Evolutionary conservation across 805 yeast genomes (phyloP).

Genomic region (Metschnikowia amazonensis): DNA sequence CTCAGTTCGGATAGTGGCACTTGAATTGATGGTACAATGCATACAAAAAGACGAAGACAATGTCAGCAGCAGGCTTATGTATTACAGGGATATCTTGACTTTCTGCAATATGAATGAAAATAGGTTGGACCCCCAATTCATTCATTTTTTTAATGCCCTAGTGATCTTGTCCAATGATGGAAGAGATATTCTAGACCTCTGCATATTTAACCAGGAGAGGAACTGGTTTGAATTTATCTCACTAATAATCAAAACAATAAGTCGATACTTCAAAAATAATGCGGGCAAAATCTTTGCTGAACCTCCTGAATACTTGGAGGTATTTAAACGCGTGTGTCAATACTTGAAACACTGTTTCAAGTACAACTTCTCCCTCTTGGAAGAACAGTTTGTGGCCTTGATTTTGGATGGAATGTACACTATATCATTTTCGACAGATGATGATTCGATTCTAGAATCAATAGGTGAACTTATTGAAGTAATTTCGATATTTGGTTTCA

Average conservation of each 20-base stretch:
- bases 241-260: slow-evolving; percentile 14
- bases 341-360: slow-evolving; percentile 45
- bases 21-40: slow-evolving; percentile 54
- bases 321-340: slow-evolving; percentile 21
- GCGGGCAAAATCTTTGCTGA: slow-evolving; percentile 1
- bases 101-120: slow-evolving; percentile 35
- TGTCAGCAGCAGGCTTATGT: slow-evolving; percentile 47
- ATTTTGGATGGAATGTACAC: slow-evolving; percentile 33
- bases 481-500: slow-evolving; percentile 41
- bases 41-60: slow-evolving; percentile 48
- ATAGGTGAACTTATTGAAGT: slow-evolving; percentile 43
- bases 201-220: slow-evolving; percentile 37
- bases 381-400: slow-evolving; percentile 29
- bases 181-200: slow-evolving; percentile 48
- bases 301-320: slow-evolving; percentile 13
- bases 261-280: slow-evolving; percentile 11
- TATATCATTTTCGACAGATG: slow-evolving; percentile 39
- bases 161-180: slow-evolving; percentile 50
- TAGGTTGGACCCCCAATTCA: slow-evolving; percentile 48
- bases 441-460: slow-evolving; percentile 30
- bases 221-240: slow-evolving; percentile 20
- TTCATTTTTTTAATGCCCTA: slow-evolving; percentile 46
- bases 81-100: slow-evolving; percentile 55
- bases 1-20: slow-evolving; percentile 40
- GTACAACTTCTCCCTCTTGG: slow-evolving; percentile 44